Evolutionary conservation across 108 stramenopile genomes (phyloP).

Genomic region (Seminavis robusta): DNA sequence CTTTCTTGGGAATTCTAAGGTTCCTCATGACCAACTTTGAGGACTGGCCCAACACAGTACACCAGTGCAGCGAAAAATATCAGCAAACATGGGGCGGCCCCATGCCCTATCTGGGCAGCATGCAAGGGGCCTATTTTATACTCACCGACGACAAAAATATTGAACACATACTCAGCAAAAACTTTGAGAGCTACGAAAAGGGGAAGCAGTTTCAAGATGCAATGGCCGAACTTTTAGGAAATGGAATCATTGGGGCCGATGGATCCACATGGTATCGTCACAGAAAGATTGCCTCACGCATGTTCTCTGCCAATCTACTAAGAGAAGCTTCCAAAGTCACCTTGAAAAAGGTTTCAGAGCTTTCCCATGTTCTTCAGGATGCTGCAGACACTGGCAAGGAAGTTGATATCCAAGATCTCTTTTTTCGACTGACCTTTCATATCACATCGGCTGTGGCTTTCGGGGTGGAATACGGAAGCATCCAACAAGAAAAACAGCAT

Average conservation of each 20-base stretch:
- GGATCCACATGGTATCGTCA: constrained; percentile 38
- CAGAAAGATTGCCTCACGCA: constrained; percentile 47
- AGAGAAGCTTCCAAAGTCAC: constrained; percentile 4
- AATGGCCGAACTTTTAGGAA: constrained; percentile 28
- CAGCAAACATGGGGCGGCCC: constrained; percentile 31
- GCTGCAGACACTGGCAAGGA: background rate
- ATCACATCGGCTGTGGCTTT: constrained; percentile 33
- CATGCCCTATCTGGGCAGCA: constrained; percentile 10
- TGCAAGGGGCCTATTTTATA: constrained; percentile 4
- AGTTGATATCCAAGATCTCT: constrained; percentile 34
- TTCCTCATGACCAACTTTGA: too few relatives aligned
- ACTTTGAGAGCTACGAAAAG: constrained; percentile 47
- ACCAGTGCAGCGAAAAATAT: too few relatives aligned
- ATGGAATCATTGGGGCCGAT: constrained; percentile 52
- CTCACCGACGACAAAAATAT: constrained; percentile 13
- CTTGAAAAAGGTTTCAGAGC: constrained; percentile 7
- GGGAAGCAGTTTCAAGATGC: constrained; percentile 4
- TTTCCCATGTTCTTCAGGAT: background rate
- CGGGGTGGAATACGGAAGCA: constrained; percentile 26
- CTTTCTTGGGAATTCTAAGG: too few relatives aligned
- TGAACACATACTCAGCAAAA: constrained; percentile 30
- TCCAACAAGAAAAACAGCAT: constrained; percentile 12
- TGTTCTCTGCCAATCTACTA: constrained; percentile 20
- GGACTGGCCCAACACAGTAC: too few relatives aligned
- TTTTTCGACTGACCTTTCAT: constrained; percentile 40